phyloP scores from a whole-genome alignment of 129 eudicot species.

The Artemisia annua region DNA sequence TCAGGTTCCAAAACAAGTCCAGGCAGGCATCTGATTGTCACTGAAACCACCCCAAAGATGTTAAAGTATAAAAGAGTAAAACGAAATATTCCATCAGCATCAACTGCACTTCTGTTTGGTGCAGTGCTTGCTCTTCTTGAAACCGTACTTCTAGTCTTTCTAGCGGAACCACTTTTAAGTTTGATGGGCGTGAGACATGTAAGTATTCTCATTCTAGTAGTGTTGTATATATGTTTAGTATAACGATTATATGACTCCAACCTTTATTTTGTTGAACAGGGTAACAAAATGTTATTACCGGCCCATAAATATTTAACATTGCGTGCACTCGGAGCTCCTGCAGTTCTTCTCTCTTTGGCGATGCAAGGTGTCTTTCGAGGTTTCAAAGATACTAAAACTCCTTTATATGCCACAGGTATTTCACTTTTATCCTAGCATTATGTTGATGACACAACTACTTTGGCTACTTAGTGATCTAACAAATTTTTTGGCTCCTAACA shows the following conservation, averaged over 20 bases:
- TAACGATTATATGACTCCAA: not conserved
- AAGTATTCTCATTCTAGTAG: constrained; percentile 25
- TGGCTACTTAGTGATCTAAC: not conserved
- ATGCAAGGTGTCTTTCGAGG: constrained; percentile 98
- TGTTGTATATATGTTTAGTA: not conserved
- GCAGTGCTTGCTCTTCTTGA: constrained; percentile 70
- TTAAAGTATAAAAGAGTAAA: constrained; percentile 26
- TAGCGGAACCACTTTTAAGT: constrained; percentile 54
- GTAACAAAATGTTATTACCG: constrained; percentile 66
- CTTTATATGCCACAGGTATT: constrained; percentile 82
- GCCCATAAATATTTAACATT: constrained; percentile 65
- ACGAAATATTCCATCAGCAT: constrained; percentile 75
- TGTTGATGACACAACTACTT: not conserved
- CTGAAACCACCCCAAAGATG: constrained; percentile 8
- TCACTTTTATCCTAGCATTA: not conserved
- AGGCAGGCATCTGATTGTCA: constrained; percentile 20
- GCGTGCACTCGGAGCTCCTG: constrained; percentile 88
- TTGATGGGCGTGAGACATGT: constrained; percentile 77
- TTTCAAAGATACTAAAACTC: constrained; percentile 84
- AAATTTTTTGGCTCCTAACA: not conserved
- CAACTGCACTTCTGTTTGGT: constrained; percentile 69
- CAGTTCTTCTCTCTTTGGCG: constrained; percentile 87
- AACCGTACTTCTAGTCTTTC: constrained; percentile 50
- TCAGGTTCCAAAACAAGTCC: constrained; percentile 30
- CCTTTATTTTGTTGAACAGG: constrained; percentile 29